These are phyloP conservation scores for Thelonectria blattea DNA, from an alignment of 2,329 filamentous ascomycete species.

Conservation along the genomic window DNA sequence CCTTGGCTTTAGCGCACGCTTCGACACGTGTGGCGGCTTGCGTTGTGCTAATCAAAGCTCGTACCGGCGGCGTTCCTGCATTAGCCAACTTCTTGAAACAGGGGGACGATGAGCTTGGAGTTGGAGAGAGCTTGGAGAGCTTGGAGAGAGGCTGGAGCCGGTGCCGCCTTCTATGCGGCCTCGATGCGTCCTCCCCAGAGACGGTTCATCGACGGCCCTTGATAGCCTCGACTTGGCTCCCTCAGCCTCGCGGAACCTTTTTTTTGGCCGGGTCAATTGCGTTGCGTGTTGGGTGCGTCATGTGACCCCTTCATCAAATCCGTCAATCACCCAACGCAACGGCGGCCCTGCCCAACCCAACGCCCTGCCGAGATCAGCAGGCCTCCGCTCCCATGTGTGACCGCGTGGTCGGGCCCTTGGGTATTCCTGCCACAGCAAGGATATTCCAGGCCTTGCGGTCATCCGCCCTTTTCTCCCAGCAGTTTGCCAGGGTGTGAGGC, in stretches of 20 bases:
- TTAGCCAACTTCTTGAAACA: constrained; percentile 42
- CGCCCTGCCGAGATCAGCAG: constrained; percentile 19
- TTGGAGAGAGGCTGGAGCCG: background rate
- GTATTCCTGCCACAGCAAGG: constrained; percentile 13
- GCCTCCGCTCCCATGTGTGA: constrained; percentile 28
- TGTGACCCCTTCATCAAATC: constrained; percentile 24
- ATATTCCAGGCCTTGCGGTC: constrained; percentile 18
- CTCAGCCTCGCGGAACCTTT: background rate
- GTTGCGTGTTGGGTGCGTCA: constrained; percentile 21
- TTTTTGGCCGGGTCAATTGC: background rate
- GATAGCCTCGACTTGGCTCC: constrained; percentile 7
- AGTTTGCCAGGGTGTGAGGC: constrained; percentile 15
- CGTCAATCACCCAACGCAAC: constrained; percentile 8
- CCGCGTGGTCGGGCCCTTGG: constrained; percentile 16
- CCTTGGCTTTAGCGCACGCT: constrained; percentile 29
- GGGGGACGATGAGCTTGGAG: constrained; percentile 21
- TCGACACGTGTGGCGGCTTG: constrained; percentile 36
- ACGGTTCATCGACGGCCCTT: constrained; percentile 18
- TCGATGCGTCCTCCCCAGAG: constrained; percentile 12
- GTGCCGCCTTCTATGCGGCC: too few relatives aligned
- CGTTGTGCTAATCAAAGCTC: constrained; percentile 35
- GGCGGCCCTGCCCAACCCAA: too few relatives aligned
- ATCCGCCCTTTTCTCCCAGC: constrained; percentile 10
- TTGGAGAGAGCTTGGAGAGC: constrained; percentile 24
- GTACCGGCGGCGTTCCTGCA: constrained; percentile 39